phyloP scores from a whole-genome alignment of 495 filamentous ascomycete genomes.

The Geoglossum glabrum region DNA sequence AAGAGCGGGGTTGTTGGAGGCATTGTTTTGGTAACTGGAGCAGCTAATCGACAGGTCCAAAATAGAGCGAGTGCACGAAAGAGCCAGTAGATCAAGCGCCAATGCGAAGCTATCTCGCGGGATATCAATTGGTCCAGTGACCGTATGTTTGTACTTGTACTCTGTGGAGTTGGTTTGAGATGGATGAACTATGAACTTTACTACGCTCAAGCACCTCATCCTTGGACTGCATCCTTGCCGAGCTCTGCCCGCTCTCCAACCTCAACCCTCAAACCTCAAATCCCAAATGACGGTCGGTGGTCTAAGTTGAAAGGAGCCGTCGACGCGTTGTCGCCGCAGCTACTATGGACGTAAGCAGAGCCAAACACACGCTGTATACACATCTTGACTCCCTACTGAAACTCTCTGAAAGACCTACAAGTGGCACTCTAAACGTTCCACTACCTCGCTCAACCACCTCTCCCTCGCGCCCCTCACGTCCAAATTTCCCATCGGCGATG shows the following conservation, averaged over 20 bases:
- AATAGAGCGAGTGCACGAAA: too few species aligned
- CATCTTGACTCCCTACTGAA: neutral
- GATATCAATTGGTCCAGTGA: too few species aligned
- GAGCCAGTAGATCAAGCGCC: too few species aligned
- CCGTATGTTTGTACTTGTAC: too few species aligned
- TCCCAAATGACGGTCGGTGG: neutral
- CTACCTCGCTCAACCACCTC: constrained; percentile 1
- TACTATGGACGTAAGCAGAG: neutral
- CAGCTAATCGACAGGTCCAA: neutral
- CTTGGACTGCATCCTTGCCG: neutral
- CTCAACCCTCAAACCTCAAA: neutral
- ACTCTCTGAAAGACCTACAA: neutral
- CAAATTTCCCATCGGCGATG: constrained; percentile 1
- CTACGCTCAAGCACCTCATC: too few species aligned
- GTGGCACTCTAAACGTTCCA: neutral
- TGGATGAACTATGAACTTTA: too few species aligned
- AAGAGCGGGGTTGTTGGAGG: neutral
- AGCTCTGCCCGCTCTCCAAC: neutral
- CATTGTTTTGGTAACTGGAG: neutral
- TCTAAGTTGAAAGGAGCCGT: neutral
- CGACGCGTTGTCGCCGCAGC: neutral
- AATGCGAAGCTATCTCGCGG: too few species aligned
- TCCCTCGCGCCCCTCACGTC: constrained; percentile 1
- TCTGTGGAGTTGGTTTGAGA: too few species aligned
- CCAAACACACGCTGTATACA: neutral